phyloP scores from a whole-genome alignment of 2,329 filamentous ascomycete genomes.

The Aspergillus sp. region DNA sequence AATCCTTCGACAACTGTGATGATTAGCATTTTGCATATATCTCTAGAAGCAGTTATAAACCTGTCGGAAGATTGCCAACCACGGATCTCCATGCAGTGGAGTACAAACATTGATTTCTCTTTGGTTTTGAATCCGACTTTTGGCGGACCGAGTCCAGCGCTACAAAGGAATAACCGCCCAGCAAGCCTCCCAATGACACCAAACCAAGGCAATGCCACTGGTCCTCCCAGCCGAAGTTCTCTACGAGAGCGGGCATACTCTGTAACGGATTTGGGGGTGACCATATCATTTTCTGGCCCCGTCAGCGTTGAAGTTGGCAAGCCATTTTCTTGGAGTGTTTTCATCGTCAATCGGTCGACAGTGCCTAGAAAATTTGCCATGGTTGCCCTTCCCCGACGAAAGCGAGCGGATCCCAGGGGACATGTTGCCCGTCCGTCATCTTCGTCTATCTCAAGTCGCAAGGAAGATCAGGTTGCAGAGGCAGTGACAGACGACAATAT shows the following conservation, averaged over 20 bases:
- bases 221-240: conserved; percentile 25
- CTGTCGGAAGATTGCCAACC: conserved; percentile 38
- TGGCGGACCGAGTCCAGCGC: conserved; percentile 40
- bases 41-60: conserved; percentile 39
- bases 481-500: conserved; percentile 55
- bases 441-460: conserved; percentile 37
- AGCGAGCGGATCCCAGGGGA: conserved; percentile 33
- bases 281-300: conserved; percentile 53
- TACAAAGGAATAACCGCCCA: conserved; percentile 43
- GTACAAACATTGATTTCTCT: conserved; percentile 46
- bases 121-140: conserved; percentile 43
- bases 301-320: conserved; percentile 45
- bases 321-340: conserved; percentile 52
- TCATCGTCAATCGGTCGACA: conserved; percentile 56
- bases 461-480: conserved; percentile 39
- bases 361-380: conserved; percentile 51
- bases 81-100: conserved; percentile 46
- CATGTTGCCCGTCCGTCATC: conserved; percentile 43
- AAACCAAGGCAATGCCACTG: conserved; percentile 12
- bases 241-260: conserved; percentile 34
- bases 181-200: conserved; percentile 35
- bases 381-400: conserved; percentile 47
- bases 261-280: conserved; percentile 43
- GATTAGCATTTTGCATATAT: conserved; percentile 43
- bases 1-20: conserved; percentile 33